Conservation (phyloP, 345 rosid species). For the Punica granatum region DNA sequence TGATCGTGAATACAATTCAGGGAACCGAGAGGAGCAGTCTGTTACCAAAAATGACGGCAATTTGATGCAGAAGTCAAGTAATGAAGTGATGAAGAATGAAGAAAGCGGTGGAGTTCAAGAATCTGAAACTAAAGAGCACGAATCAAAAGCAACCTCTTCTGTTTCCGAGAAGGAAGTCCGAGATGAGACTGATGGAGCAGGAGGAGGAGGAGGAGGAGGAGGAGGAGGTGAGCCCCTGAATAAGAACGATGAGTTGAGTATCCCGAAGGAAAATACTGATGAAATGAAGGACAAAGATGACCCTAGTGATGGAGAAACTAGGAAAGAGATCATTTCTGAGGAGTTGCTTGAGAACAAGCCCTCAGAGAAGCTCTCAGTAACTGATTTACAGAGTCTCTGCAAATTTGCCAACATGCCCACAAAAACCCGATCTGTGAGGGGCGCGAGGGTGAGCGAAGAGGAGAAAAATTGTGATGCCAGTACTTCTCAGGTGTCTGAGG, state of each 20-base stretch:
- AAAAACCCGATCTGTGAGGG: slow-evolving; percentile 70
- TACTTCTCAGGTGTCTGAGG: slow-evolving; percentile 25
- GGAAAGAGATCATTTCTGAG: slow-evolving; percentile 32
- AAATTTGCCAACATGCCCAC: slow-evolving; percentile 82
- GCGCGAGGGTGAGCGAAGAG: slow-evolving; percentile 26
- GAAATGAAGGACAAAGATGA: slow-evolving; percentile 28
- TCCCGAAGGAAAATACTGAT: slow-evolving; percentile 28
- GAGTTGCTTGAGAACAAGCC: slow-evolving; percentile 30
- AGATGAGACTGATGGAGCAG: slow-evolving; percentile 20
- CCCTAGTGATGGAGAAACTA: slow-evolving; percentile 24
- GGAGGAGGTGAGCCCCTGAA: not conserved
- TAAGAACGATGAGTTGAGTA: slow-evolving; percentile 19
- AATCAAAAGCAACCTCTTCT: slow-evolving; percentile 46
- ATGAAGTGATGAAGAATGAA: slow-evolving; percentile 31
- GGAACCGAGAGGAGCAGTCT: slow-evolving; percentile 48
- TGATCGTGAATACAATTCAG: slow-evolving; percentile 15
- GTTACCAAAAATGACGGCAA: slow-evolving; percentile 43
- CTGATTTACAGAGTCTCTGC: slow-evolving; percentile 61
- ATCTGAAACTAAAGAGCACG: slow-evolving; percentile 39
- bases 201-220: not conserved
- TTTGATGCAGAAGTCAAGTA: slow-evolving; percentile 42
- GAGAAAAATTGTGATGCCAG: slow-evolving; percentile 31
- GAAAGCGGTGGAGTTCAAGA: slow-evolving; percentile 49
- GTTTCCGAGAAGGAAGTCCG: slow-evolving; percentile 30
- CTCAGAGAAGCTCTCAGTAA: slow-evolving; percentile 24